Percentiles rank a stretch among this genome's conserved stretches.
Evolutionary conservation across 805 yeast genomes (phyloP).

Genomic region (Starmerella bombi): DNA sequence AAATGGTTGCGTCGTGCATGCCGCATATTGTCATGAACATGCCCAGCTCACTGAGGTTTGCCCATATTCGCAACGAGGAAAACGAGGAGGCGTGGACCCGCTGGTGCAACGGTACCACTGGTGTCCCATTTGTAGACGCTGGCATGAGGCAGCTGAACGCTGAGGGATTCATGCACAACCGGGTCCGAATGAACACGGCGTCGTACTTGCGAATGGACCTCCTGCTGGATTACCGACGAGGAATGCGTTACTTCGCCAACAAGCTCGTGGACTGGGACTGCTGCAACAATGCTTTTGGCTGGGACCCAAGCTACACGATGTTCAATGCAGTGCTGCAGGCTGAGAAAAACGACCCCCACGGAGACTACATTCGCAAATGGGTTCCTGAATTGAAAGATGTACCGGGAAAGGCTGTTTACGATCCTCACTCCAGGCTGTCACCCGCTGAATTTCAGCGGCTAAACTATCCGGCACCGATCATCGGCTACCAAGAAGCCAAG

Average conservation of each 20-base stretch:
- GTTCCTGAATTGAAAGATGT: conserved; percentile 35
- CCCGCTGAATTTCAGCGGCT: conserved; percentile 13
- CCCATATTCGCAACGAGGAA: conserved; percentile 35
- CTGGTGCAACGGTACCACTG: conserved; percentile 45
- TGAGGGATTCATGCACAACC: conserved; percentile 44
- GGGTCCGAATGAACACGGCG: conserved; percentile 43
- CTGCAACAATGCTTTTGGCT: conserved; percentile 44
- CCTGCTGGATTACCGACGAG: conserved; percentile 43
- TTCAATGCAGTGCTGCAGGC: conserved; percentile 42
- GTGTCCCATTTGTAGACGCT: conserved; percentile 46
- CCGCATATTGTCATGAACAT: conserved; percentile 40
- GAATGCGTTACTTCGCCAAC: conserved; percentile 39
- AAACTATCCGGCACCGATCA: conserved; percentile 16
- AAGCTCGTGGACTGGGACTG: conserved; percentile 41
- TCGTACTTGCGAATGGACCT: conserved; percentile 40
- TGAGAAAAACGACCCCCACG: conserved; percentile 37
- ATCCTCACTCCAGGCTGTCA: conserved; percentile 25
- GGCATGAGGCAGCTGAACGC: conserved; percentile 39
- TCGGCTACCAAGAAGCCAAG: conserved; percentile 9
- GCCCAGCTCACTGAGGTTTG: conserved; percentile 35
- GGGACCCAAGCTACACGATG: conserved; percentile 49
- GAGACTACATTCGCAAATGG: conserved; percentile 37
- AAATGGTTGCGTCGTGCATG: conserved; percentile 34
- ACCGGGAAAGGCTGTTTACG: conserved; percentile 27
- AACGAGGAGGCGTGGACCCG: conserved; percentile 32